phyloP scores from a whole-genome alignment of 1,139 yeast genomes.

The Saccharomycopsis hybrid region DNA sequence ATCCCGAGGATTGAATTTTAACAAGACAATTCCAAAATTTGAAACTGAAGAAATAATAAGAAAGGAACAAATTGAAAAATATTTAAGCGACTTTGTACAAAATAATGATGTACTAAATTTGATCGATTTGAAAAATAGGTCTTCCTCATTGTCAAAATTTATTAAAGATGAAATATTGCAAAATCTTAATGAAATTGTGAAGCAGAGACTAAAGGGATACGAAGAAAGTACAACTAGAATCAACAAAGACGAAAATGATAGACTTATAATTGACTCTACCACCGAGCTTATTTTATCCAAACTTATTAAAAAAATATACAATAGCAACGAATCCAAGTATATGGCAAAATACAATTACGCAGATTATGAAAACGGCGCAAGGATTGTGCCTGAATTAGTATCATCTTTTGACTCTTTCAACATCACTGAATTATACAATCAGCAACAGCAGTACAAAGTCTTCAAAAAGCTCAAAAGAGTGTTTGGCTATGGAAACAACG shows the following conservation, averaged over 20 bases:
- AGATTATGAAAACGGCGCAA: conserved; percentile 20
- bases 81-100: neutral
- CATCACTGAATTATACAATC: conserved; percentile 9
- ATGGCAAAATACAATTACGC: conserved; percentile 17
- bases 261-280: conserved; percentile 13
- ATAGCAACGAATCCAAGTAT: neutral
- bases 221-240: neutral
- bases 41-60: neutral
- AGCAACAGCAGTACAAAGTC: conserved; percentile 7
- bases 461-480: neutral
- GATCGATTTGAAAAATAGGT: neutral
- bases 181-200: neutral
- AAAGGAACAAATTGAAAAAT: neutral
- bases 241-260: conserved; percentile 1
- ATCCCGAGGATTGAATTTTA: neutral
- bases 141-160: neutral
- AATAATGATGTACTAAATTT: conserved; percentile 1
- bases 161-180: conserved; percentile 3
- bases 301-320: conserved; percentile 10
- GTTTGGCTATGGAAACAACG: neutral
- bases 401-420: conserved; percentile 17
- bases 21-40: neutral
- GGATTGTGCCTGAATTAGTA: conserved; percentile 15
- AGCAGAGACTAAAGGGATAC: neutral
- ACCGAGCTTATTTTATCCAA: conserved; percentile 13